phyloP scores from a whole-genome alignment of 2,329 filamentous ascomycete genomes.

The Truncatella angustata region DNA sequence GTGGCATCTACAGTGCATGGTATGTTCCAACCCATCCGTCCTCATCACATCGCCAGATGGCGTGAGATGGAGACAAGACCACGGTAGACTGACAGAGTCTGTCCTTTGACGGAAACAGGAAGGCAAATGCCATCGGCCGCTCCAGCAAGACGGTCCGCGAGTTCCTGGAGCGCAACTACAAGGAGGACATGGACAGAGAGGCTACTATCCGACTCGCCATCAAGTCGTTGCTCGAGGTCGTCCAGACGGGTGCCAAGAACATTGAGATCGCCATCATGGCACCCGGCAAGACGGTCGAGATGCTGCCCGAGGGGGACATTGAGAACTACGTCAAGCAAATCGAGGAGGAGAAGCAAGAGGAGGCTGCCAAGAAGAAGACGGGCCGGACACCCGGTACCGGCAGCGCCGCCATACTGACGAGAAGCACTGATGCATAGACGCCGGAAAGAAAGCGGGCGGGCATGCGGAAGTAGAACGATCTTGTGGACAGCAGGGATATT shows the following conservation, averaged over 20 bases:
- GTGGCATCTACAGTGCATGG: slow-evolving; percentile 98
- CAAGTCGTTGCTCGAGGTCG: slow-evolving; percentile 96
- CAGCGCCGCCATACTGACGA: slow-evolving; percentile 72
- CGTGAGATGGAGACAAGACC: too few species aligned
- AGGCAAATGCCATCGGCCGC: slow-evolving; percentile 97
- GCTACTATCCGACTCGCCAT: slow-evolving; percentile 95
- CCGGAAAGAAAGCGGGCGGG: background rate
- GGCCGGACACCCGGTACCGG: slow-evolving; percentile 69
- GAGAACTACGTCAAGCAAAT: slow-evolving; percentile 98
- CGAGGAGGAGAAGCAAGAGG: slow-evolving; percentile 98
- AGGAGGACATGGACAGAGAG: slow-evolving; percentile 95
- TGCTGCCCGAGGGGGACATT: slow-evolving; percentile 93
- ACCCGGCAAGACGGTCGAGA: slow-evolving; percentile 85
- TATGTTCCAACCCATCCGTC: slow-evolving; percentile 55
- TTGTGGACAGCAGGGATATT: background rate
- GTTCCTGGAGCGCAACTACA: slow-evolving; percentile 98
- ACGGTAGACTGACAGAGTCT: background rate
- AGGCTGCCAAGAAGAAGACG: slow-evolving; percentile 95
- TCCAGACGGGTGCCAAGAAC: slow-evolving; percentile 98
- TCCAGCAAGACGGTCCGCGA: slow-evolving; percentile 99
- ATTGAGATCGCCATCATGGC: slow-evolving; percentile 99
- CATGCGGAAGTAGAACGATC: background rate
- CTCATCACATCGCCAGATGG: too few species aligned
- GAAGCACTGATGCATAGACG: slow-evolving; percentile 39
- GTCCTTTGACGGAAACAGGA: slow-evolving; percentile 56